A percentile compares a stretch with the other conserved stretches of the same genome.
phyloP scores from a whole-genome alignment of 331 rosid species.

The Dryas integrifolia region DNA sequence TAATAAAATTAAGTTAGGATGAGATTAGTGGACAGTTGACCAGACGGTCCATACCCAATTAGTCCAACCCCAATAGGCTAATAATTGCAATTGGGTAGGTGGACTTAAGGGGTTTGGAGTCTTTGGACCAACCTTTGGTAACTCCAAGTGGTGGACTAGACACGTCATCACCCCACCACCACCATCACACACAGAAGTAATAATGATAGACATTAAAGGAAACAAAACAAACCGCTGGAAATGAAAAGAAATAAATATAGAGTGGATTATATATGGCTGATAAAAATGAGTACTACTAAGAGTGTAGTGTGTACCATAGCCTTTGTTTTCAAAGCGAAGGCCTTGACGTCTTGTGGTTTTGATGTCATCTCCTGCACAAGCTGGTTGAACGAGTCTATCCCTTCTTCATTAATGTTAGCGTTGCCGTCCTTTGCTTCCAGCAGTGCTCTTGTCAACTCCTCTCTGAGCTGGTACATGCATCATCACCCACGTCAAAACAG shows the following conservation, averaged over 20 bases:
- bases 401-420: conserved; percentile 36
- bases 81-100: conserved; percentile 1
- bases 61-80: neutral
- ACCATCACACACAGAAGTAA: conserved; percentile 5
- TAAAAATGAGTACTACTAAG: neutral
- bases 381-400: conserved; percentile 64
- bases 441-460: conserved; percentile 69
- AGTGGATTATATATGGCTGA: neutral
- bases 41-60: neutral
- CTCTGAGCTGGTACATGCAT: conserved; percentile 58
- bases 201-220: conserved; percentile 8
- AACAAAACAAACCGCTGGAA: conserved; percentile 6
- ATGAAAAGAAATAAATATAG: neutral
- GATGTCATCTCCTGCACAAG: conserved; percentile 70
- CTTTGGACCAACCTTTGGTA: conserved; percentile 10
- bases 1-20: neutral
- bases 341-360: conserved; percentile 54
- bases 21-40: conserved; percentile 6
- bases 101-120: neutral
- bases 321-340: conserved; percentile 82
- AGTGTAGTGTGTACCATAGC: conserved; percentile 57
- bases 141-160: conserved; percentile 19
- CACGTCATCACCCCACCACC: conserved; percentile 9
- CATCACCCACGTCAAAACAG: conserved; percentile 24
- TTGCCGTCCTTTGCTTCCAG: conserved; percentile 56